These are phyloP conservation scores for Deinandra increscens DNA, from an alignment of 129 eudicot species.

Conservation along the genomic window DNA sequence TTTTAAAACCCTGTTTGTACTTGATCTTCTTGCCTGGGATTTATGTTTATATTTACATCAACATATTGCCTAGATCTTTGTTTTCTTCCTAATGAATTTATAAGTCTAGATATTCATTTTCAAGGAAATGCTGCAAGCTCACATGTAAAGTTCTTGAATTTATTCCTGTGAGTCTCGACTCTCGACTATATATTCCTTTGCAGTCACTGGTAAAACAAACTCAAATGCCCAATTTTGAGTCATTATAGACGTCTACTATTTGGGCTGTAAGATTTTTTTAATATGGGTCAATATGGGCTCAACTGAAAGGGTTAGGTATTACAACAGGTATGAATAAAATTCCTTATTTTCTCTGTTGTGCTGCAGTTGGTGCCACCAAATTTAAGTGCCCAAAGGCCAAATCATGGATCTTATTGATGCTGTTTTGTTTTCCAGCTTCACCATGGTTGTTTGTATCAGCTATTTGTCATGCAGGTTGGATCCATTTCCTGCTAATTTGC, in stretches of 20 bases:
- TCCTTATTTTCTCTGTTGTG: constrained; percentile 16
- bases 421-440: constrained; percentile 80
- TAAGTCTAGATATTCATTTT: too few species aligned
- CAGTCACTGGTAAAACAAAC: neutral
- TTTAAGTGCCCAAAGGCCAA: constrained; percentile 57
- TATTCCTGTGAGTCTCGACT: neutral
- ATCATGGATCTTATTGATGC: constrained; percentile 82
- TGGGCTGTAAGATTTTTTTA: neutral
- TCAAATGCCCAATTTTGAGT: neutral
- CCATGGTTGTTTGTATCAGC: constrained; percentile 94
- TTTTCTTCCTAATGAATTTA: too few species aligned
- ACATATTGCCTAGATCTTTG: too few species aligned
- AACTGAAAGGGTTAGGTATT: neutral
- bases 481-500: neutral
- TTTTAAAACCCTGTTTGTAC: too few species aligned
- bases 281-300: neutral
- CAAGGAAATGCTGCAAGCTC: neutral
- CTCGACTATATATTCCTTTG: neutral
- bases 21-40: too few species aligned
- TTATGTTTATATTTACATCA: too few species aligned
- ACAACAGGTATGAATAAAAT: neutral
- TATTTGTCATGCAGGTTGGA: constrained; percentile 22
- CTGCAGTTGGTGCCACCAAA: constrained; percentile 95
- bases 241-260: neutral
- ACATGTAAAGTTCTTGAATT: neutral